A percentile compares a stretch with the other conserved stretches of the same genome.
Evolutionary conservation across 2,329 filamentous ascomycete species (phyloP).

Genomic region (Lasiodiplodia theobromae): DNA sequence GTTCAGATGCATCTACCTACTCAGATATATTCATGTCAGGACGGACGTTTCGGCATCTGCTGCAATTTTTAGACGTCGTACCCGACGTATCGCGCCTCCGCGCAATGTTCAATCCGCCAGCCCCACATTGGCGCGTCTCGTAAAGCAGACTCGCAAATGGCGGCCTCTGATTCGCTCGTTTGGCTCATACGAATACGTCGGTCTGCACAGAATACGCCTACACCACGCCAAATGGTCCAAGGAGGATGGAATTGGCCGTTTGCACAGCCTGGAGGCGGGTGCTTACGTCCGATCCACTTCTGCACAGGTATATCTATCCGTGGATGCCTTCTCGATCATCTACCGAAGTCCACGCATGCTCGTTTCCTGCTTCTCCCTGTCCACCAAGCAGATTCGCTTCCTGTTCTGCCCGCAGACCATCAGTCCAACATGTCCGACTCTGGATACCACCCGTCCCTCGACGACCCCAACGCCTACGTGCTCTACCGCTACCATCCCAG

Average conservation of each 20-base stretch:
- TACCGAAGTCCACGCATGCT: background rate
- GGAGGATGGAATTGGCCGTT: slow-evolving; percentile 29
- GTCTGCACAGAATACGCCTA: slow-evolving; percentile 1
- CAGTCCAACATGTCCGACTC: background rate
- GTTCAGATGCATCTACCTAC: too few relatives aligned
- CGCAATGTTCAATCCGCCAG: background rate
- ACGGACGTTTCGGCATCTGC: too few relatives aligned
- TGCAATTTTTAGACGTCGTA: too few relatives aligned
- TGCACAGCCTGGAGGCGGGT: background rate
- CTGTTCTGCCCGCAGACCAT: background rate
- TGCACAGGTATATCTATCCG: background rate
- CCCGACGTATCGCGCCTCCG: background rate
- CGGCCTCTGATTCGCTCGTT: background rate
- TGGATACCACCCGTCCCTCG: slow-evolving; percentile 2
- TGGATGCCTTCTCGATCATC: background rate
- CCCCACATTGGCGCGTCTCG: background rate
- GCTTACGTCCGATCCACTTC: background rate
- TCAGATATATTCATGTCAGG: too few relatives aligned
- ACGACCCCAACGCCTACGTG: slow-evolving; percentile 20
- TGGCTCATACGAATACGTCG: slow-evolving; percentile 9
- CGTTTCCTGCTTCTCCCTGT: background rate
- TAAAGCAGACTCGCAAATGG: background rate
- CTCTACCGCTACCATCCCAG: slow-evolving; percentile 44
- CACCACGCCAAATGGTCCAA: slow-evolving; percentile 11
- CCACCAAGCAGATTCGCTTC: background rate